Base-by-base conservation (phyloP, 345 rosid species). In the Limnanthes douglasii region DNA sequence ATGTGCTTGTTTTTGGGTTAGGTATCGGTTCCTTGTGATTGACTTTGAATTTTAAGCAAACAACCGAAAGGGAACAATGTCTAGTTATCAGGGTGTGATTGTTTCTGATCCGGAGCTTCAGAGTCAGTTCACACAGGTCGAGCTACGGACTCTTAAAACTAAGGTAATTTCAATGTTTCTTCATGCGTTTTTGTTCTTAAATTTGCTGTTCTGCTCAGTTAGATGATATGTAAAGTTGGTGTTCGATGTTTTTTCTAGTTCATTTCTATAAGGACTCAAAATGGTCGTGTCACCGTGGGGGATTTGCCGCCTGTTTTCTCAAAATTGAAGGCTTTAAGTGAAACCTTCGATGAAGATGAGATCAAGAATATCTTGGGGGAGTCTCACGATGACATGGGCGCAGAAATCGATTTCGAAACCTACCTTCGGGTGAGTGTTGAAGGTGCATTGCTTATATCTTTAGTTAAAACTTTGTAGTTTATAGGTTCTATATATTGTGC, bases 81-180 rank as follows among this genome's bases (percentile, higher is more conserved):
- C 98, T 50, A 62, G 80, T 66, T 90, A 69, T 62, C 86, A 64
- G 48, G 98, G 98, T 34, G 90, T 90, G 17, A 44, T 74, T 36
- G 94, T 90, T 46, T 80, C 96, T 58, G 98, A 90, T 84, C 85
- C 78, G 55, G 70, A 80, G 96, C 80, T 90, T 42, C 98, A 90
- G 33, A 69, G 98, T 60, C 94, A 90, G 56, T 90, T 90, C 77
- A 90, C 98, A 34, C 98, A 90, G 65, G 99, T 92, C n/a, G 93
- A 92, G 60, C 65, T 85, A 10, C 96, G 96, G 8, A 69, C 88
- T 27, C 94, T 92, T 29, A 92, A 92, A 65, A 78, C 99, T 34
- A 75, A 72, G 86, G 97, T 83, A 39, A 56, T 13, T 36, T 2
- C 3, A 36, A 38, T 11, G 11, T 0, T 26, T 43, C 32, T 27